A percentile compares a stretch with the other conserved stretches of the same genome.
phyloP scores from a whole-genome alignment of 371 early-diverging fungal genomes.

The Lichtheimia corymbifera region DNA sequence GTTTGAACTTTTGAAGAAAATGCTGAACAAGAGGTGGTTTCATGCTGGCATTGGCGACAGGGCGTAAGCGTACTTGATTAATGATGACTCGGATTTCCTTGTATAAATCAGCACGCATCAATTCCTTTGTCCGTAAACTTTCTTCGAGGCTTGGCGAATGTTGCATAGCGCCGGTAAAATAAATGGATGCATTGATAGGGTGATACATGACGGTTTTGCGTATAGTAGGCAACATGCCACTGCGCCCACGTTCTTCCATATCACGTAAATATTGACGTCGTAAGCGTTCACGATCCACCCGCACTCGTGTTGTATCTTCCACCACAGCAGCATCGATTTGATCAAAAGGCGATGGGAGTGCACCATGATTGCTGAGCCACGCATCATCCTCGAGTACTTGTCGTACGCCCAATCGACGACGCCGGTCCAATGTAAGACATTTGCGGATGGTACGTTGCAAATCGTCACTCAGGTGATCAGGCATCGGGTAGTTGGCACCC shows the following conservation, averaged over 20 bases:
- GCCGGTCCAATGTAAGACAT: conserved; percentile 52
- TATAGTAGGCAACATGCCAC: conserved; percentile 15
- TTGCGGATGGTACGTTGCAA: conserved; percentile 54
- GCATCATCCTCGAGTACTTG: conserved; percentile 53
- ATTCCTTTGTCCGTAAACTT: conserved; percentile 27
- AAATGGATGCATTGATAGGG: conserved; percentile 41
- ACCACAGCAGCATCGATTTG: background rate
- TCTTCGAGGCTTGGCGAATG: conserved; percentile 38
- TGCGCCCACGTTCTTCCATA: conserved; percentile 26
- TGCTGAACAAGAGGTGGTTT: conserved; percentile 33
- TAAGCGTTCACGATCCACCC: conserved; percentile 22
- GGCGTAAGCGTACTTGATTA: conserved; percentile 29
- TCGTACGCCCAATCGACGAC: conserved; percentile 46
- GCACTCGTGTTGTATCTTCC: conserved; percentile 15
- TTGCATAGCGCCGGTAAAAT: conserved; percentile 37
- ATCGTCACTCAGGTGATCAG: conserved; percentile 42
- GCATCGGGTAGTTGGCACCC: conserved; percentile 60
- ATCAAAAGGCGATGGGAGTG: conserved; percentile 28
- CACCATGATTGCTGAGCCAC: conserved; percentile 48
- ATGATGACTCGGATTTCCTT: conserved; percentile 36
- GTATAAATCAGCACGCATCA: conserved; percentile 32
- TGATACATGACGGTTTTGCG: conserved; percentile 41
- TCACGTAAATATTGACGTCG: conserved; percentile 22
- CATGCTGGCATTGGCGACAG: conserved; percentile 14
- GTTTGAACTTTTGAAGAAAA: conserved; percentile 34